Conservation (phyloP, 345 rosid species). For the Alliaria petiolata region DNA sequence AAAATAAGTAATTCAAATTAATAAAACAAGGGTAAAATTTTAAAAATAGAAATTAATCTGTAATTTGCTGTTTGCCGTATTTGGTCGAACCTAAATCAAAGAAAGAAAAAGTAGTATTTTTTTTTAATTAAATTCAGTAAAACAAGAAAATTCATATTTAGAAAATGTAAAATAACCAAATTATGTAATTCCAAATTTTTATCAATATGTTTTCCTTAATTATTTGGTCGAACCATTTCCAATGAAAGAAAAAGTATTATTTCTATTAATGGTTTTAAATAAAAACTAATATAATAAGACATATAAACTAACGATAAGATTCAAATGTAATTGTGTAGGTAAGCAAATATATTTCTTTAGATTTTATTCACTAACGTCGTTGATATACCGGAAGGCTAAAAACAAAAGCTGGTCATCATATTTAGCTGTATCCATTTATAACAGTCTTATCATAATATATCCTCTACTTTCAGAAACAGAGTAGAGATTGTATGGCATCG, state of each 20-base stretch:
- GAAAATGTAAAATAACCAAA: too few relatives aligned
- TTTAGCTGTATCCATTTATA: not conserved
- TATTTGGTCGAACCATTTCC: not conserved
- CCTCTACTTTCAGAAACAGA: not conserved
- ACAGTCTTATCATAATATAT: slow-evolving; percentile 1
- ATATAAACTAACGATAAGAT: not conserved
- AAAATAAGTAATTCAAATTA: too few relatives aligned
- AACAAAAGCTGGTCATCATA: not conserved
- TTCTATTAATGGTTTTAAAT: too few relatives aligned
- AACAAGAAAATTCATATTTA: too few relatives aligned
- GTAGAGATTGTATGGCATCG: not conserved
- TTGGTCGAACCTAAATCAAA: too few relatives aligned
- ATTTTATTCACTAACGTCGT: too few relatives aligned
- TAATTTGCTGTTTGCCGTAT: too few relatives aligned
- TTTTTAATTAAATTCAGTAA: too few relatives aligned
- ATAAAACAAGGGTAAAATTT: too few relatives aligned
- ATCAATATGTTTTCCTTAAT: not conserved
- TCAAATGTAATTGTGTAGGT: not conserved
- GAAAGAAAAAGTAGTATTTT: too few relatives aligned
- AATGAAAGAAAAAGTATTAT: not conserved
- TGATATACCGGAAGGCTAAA: not conserved
- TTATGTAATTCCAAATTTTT: not conserved
- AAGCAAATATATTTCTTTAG: too few relatives aligned
- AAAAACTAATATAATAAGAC: not conserved
- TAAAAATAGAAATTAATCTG: too few relatives aligned